Base-by-base conservation (phyloP, 1,139 yeast genomes). In the Zhuliangozyma parablackwelliae region DNA sequence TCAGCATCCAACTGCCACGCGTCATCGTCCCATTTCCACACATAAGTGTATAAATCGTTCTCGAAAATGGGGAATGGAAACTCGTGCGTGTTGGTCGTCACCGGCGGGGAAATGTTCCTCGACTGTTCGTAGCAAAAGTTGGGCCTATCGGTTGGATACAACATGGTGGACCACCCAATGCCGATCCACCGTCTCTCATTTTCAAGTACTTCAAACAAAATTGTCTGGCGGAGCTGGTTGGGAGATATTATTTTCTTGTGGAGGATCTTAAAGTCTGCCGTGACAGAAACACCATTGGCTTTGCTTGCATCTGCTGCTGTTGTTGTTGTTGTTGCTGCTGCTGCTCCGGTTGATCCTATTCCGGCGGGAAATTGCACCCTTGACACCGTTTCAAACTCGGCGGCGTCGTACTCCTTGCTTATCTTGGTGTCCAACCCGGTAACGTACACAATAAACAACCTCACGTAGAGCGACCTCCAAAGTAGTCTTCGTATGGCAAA, bases 131-230 rank as follows among this genome's bases (percentile, higher is more conserved):
- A 70, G 30, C 81, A 75, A 47, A 59, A 78, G 27, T 65, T 61
- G 1, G 74, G 48, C 28, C 82, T 50, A 45, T 79, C 85, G 39
- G 64, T 61, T 1, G 83, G 82, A 11, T 78, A 50, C 30, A 77
- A 50, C 28, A 63, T 59, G 34, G 68, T 65, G 29, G 73, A 59
- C 84, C 84, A 79, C 5, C 84, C 85, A 16, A 78, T 42, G 0
- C 80, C 83, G 4, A 78, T 35, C 83, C 84, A 78, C 37, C 83
- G 60, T 48, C 86, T 62, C 50, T 80, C 80, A 46, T 79, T 75
- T 45, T 80, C 82, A 31, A 74, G 51, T 1, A 78, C 56, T 38
- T 69, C 75, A 46, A 79, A 78, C 35, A 68, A 57, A 1, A 78
- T 68, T 1, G 68, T 59, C 45, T 75, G 77, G 31, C 65, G 67